Base-by-base conservation (phyloP, 768 basidiomycete genomes). In the Stropharia rugosoannulata region DNA sequence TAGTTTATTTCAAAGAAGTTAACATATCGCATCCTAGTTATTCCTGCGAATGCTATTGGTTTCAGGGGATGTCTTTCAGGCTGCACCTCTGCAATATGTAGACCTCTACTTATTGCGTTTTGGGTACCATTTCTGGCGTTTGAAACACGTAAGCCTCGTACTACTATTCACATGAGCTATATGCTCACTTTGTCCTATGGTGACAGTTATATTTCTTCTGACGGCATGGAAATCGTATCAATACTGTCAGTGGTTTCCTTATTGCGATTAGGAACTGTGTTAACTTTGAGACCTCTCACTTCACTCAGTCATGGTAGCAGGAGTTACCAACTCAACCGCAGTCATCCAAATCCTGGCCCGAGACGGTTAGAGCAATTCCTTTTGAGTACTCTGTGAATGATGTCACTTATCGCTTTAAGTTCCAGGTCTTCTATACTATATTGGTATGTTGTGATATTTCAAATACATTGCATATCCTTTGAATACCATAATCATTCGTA, bases 341-440 rank as follows among this genome's bases (percentile, higher is more conserved):
- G 58, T 61, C 41, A 41, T 61, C 19, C 52, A 47, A 54, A 56
- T 58, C 7, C 54, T 61, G 4, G 57, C 49, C 9, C 55, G 57
- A 8, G 60, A 61, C 35, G 60, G 60, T 56, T 40, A 45, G 48
- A 9, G 9, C 15, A 8, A 29, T 44, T 4, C 19, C 3, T 27
- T 16, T 27, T 16, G 11, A 10, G 10, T 29, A 11, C 11, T 13
- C 1, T 52, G 12, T 25, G 13, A 27, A 32, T 18, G 9, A 36
- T 45, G 22, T 10, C 37, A 44, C 16, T 37, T 27, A 25, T 29
- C 27, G 5, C 8, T 27, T 11, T 25, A 19, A 6, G 46, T 16
- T 47, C 11, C 6, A 61, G 67, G 67, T 35, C 36, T 68, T 25
- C 54, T 66, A 6, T 68, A 68, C 49, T 68, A 68, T 50, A 35